Conservation (phyloP, 495 filamentous ascomycete species). For the Trichoderma parareesei region DNA sequence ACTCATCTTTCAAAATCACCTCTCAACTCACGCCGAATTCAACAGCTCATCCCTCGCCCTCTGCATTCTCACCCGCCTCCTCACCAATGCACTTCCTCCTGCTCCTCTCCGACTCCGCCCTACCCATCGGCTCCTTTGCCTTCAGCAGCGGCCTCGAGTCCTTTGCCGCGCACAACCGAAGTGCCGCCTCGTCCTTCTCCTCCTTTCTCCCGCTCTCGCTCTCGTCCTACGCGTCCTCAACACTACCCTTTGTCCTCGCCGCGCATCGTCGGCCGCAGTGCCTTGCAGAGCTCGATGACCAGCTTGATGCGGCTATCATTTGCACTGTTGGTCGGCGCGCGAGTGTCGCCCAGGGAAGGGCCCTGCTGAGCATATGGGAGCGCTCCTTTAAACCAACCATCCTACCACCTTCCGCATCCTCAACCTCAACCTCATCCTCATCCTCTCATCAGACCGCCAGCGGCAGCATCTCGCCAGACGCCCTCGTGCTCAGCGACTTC, state of each 20-base stretch:
- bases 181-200: slow-evolving; percentile 45
- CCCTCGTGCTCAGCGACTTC: slow-evolving; percentile 25
- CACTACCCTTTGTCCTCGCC: slow-evolving; percentile 77
- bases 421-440: no score
- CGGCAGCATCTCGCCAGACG: slow-evolving; percentile 14
- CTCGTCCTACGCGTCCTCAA: slow-evolving; percentile 65
- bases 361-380: slow-evolving; percentile 85
- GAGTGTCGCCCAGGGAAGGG: slow-evolving; percentile 74
- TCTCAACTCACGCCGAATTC: neutral
- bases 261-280: slow-evolving; percentile 54
- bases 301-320: slow-evolving; percentile 73
- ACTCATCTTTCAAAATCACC: neutral
- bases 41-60: neutral
- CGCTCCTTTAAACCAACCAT: slow-evolving; percentile 47
- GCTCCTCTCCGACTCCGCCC: slow-evolving; percentile 88
- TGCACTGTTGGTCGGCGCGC: slow-evolving; percentile 85
- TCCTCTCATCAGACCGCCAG: no score
- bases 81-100: slow-evolving; percentile 63
- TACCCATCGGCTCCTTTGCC: slow-evolving; percentile 93
- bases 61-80: slow-evolving; percentile 13
- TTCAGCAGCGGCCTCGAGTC: slow-evolving; percentile 89
- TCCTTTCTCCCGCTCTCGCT: slow-evolving; percentile 74
- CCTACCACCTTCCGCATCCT: neutral
- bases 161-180: slow-evolving; percentile 65
- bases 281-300: slow-evolving; percentile 64